These are phyloP conservation scores for Yamadazyma diospyri DNA, from an alignment of 1,139 yeast genomes.

Conservation along the genomic window DNA sequence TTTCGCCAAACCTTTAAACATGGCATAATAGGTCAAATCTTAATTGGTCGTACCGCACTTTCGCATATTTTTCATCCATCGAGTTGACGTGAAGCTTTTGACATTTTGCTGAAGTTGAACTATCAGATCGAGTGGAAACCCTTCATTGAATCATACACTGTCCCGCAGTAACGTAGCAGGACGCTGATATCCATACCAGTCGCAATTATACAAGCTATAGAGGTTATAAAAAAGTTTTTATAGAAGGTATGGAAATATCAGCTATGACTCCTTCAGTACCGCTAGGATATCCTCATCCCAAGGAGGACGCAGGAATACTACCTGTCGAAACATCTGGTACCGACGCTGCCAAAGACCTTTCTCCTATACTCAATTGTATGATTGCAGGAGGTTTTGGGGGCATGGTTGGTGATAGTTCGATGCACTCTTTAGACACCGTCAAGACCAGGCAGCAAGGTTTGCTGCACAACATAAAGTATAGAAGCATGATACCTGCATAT, in stretches of 20 bases:
- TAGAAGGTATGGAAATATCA: background rate
- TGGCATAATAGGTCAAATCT: slow-evolving; percentile 1
- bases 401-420: slow-evolving; percentile 82
- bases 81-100: too few species aligned
- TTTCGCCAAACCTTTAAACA: background rate
- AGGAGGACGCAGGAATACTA: slow-evolving; percentile 5
- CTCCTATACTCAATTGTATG: slow-evolving; percentile 62
- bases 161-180: too few species aligned
- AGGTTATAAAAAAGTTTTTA: too few species aligned
- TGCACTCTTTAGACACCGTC: slow-evolving; percentile 96
- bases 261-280: slow-evolving; percentile 44
- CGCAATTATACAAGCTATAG: too few species aligned
- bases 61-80: slow-evolving; percentile 4
- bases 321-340: background rate
- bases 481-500: slow-evolving; percentile 66
- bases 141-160: too few species aligned
- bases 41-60: too few species aligned
- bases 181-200: too few species aligned
- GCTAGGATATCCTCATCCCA: slow-evolving; percentile 31
- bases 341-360: slow-evolving; percentile 9
- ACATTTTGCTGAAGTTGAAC: too few species aligned
- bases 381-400: slow-evolving; percentile 96
- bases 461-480: slow-evolving; percentile 62
- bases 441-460: slow-evolving; percentile 97
- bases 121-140: too few species aligned